Conservation (phyloP, 2,329 filamentous ascomycete genomes). For the Incumbomyces delicatus region DNA sequence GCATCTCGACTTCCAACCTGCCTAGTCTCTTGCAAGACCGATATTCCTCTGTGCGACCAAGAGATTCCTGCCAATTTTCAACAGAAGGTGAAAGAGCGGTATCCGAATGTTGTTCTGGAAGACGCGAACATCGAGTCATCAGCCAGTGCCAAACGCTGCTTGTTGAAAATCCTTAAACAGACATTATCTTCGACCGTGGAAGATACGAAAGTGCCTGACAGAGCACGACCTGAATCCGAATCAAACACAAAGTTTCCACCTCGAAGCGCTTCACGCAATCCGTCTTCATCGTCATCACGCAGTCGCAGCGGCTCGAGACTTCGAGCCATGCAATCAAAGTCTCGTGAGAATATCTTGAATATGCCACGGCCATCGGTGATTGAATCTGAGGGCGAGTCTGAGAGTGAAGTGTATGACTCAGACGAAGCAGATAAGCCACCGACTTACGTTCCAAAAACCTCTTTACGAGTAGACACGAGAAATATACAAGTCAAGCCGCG, state of each 20-base stretch:
- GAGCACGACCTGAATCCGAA: not conserved
- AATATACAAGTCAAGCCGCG: constrained; percentile 5
- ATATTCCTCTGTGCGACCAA: constrained; percentile 59
- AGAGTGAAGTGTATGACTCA: constrained; percentile 9
- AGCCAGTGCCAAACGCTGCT: constrained; percentile 63
- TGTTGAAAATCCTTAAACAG: constrained; percentile 52
- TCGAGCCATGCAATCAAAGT: constrained; percentile 1
- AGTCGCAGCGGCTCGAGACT: constrained; percentile 5
- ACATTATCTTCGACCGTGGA: not conserved
- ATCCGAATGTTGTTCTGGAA: constrained; percentile 61
- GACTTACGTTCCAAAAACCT: constrained; percentile 8
- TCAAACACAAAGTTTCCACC: not conserved
- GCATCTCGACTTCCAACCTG: constrained; percentile 8
- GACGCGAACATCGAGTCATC: constrained; percentile 61
- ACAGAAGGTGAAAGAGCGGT: constrained; percentile 51
- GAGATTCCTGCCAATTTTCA: constrained; percentile 62
- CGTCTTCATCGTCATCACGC: constrained; percentile 2
- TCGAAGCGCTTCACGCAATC: constrained; percentile 5
- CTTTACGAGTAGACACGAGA: constrained; percentile 16
- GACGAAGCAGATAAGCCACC: constrained; percentile 10
- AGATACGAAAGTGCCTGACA: not conserved
- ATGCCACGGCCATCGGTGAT: constrained; percentile 12
- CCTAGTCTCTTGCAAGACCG: constrained; percentile 76
- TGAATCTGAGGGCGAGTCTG: constrained; percentile 14
- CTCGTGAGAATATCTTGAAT: constrained; percentile 1